Conservation (phyloP, 805 yeast species). For the Yarrowia deformans region DNA sequence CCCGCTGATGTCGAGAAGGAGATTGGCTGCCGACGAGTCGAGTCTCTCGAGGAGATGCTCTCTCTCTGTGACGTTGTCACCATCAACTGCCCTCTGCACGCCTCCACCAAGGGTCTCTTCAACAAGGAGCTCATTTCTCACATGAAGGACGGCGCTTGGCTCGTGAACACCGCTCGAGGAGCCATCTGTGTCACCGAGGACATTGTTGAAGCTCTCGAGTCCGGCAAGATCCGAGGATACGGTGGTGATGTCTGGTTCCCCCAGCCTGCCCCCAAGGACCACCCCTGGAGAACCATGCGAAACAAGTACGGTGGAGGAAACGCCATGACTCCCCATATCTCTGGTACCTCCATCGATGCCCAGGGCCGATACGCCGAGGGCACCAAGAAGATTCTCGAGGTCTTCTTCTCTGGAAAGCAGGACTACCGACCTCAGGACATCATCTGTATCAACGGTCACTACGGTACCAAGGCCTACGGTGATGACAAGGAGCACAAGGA, state of each 20-base stretch:
- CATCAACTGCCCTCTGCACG: slow-evolving; percentile 17
- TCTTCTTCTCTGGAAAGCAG: slow-evolving; percentile 24
- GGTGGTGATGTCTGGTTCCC: slow-evolving; percentile 21
- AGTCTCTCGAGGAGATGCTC: slow-evolving; percentile 16
- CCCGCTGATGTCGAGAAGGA: slow-evolving; percentile 12
- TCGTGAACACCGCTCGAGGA: slow-evolving; percentile 24
- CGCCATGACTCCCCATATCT: slow-evolving; percentile 18
- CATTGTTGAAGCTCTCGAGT: slow-evolving; percentile 6
- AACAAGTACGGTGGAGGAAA: slow-evolving; percentile 19
- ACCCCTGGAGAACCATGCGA: slow-evolving; percentile 24
- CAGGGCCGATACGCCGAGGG: slow-evolving; percentile 22
- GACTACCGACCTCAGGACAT: slow-evolving; percentile 24
- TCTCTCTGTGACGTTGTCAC: slow-evolving; percentile 10
- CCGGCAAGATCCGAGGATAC: slow-evolving; percentile 11
- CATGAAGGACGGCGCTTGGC: slow-evolving; percentile 18
- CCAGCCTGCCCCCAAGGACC: slow-evolving; percentile 13
- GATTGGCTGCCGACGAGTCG: slow-evolving; percentile 10
- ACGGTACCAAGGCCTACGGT: slow-evolving; percentile 17
- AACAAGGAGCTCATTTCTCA: slow-evolving; percentile 10
- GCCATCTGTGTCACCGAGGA: slow-evolving; percentile 13
- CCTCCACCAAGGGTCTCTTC: slow-evolving; percentile 14
- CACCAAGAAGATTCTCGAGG: slow-evolving; percentile 14
- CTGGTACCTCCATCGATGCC: slow-evolving; percentile 11
- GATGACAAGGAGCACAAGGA: slow-evolving; percentile 17
- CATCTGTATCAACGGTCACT: slow-evolving; percentile 22